phyloP scores from a whole-genome alignment of 192 early-diverging fungal species.

The Pecoramyces ruminantium region DNA sequence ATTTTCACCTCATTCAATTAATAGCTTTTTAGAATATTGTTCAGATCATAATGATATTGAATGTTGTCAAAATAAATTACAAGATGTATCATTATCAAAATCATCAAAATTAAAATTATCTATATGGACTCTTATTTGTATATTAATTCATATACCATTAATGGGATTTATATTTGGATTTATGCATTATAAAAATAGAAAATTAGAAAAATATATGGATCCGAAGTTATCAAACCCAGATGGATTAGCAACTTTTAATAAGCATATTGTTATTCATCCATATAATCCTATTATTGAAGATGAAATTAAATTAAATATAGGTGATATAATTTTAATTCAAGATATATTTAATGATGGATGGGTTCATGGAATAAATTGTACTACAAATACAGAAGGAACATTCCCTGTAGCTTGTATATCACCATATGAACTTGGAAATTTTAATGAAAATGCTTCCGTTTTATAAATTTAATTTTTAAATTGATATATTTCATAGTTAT shows the following conservation, averaged over 20 bases:
- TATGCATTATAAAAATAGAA: neutral
- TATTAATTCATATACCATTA: neutral
- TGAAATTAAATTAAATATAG: neutral
- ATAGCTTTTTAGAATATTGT: neutral
- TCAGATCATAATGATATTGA: neutral
- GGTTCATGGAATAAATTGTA: constrained; percentile 1
- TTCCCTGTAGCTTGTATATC: constrained; percentile 2
- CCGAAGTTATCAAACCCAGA: neutral
- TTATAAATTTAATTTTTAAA: no score
- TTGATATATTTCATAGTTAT: no score
- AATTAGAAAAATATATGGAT: neutral
- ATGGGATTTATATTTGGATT: neutral
- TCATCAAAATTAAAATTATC: neutral
- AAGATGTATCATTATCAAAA: neutral
- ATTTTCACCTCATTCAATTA: neutral
- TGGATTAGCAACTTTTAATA: neutral
- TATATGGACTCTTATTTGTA: neutral
- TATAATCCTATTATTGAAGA: constrained; percentile 1
- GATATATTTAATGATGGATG: constrained; percentile 5
- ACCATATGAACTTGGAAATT: neutral
- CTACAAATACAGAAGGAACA: neutral
- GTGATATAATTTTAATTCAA: constrained; percentile 1
- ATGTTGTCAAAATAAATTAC: neutral
- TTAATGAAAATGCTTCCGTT: neutral
- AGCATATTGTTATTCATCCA: constrained; percentile 1